phyloP scores from a whole-genome alignment of 2,329 filamentous ascomycete species.

The Colletotrichum magnum region DNA sequence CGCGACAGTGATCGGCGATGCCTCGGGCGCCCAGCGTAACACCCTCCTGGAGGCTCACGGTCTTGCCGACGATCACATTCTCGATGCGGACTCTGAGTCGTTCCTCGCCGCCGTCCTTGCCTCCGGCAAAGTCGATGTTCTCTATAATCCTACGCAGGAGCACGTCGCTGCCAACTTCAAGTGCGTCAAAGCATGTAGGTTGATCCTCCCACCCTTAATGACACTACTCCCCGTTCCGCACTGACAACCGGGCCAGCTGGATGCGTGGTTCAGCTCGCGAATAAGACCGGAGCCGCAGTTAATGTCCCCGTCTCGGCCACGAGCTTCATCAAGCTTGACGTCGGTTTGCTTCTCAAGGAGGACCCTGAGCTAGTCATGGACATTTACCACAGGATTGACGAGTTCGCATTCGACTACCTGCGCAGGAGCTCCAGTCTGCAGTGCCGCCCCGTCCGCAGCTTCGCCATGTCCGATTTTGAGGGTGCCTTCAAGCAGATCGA shows the following conservation, averaged over 20 bases:
- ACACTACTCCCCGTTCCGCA: neutral
- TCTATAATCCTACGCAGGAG: constrained; percentile 60
- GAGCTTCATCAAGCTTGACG: constrained; percentile 50
- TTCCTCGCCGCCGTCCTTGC: constrained; percentile 54
- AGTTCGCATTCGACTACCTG: constrained; percentile 20
- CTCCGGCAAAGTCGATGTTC: constrained; percentile 38
- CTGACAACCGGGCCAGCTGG: constrained; percentile 48
- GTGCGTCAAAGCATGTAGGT: constrained; percentile 55
- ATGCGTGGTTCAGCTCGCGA: constrained; percentile 50
- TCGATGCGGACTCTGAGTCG: constrained; percentile 52
- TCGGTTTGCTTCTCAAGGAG: constrained; percentile 49
- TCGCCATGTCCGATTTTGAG: constrained; percentile 43
- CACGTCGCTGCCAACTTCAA: constrained; percentile 49
- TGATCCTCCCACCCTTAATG: neutral
- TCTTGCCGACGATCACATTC: constrained; percentile 53
- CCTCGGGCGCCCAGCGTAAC: constrained; percentile 51
- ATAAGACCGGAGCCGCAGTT: constrained; percentile 41
- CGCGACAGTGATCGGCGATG: constrained; percentile 53
- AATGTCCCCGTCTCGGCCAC: constrained; percentile 39
- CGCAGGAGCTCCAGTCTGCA: constrained; percentile 4
- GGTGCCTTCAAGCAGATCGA: constrained; percentile 48
- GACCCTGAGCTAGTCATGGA: constrained; percentile 50
- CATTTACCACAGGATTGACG: constrained; percentile 44
- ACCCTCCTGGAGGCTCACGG: constrained; percentile 51
- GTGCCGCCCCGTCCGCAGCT: constrained; percentile 19